Percentiles rank a stretch among this genome's conserved stretches.
phyloP scores from a whole-genome alignment of 768 basidiomycete species.

The Gymnopilus junonius region DNA sequence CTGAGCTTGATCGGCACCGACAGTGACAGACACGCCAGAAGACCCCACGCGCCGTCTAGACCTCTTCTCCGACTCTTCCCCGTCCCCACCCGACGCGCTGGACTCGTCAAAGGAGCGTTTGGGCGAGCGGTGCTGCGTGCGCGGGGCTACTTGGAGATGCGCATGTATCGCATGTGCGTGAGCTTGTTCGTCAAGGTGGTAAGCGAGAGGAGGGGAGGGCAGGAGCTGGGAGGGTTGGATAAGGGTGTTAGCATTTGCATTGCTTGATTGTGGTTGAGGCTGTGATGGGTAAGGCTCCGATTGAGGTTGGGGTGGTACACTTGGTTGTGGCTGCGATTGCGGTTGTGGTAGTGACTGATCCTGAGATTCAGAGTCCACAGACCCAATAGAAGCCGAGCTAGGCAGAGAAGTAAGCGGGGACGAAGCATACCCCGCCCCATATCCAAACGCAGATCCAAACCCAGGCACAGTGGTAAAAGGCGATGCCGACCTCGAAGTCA shows the following conservation, averaged over 20 bases:
- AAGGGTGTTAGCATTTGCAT: too few species aligned
- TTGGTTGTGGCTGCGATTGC: conserved; percentile 2
- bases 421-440: background rate
- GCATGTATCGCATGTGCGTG: conserved; percentile 4
- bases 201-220: background rate
- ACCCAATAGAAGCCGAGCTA: background rate
- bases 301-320: background rate
- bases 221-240: background rate
- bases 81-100: conserved; percentile 30
- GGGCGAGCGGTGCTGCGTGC: conserved; percentile 28
- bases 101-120: conserved; percentile 42
- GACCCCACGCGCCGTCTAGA: conserved; percentile 15
- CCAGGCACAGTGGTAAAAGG: conserved; percentile 18
- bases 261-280: background rate
- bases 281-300: too few species aligned
- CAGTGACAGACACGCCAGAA: background rate
- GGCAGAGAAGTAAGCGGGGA: background rate
- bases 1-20: background rate
- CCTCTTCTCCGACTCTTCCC: conserved; percentile 15
- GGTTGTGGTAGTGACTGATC: background rate
- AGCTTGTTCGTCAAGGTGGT: background rate
- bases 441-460: background rate
- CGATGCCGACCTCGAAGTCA: conserved; percentile 27
- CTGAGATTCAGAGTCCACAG: background rate
- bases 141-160: conserved; percentile 12